Evolutionary conservation across 768 basidiomycete genomes (phyloP), one percentile per base, ranked within the genome.

Genomic region (Tulasnella sp.): DNA sequence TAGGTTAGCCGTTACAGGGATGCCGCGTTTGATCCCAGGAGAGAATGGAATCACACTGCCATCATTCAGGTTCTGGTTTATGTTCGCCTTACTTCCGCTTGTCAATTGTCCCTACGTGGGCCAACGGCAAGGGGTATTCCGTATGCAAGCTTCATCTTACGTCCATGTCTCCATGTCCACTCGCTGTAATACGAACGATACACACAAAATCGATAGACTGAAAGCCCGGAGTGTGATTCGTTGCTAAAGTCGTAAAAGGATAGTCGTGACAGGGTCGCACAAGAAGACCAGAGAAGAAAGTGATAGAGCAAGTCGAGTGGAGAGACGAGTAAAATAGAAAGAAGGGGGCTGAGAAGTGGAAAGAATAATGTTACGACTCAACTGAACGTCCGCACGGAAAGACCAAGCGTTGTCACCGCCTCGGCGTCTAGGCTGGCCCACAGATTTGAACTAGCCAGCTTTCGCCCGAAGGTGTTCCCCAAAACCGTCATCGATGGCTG

Each of bases 401-500:
- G 15, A 7, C 26, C 32, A 70, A 35, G 20, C n/a, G 42, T 10
- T 44, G 48, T 48, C 40, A 48, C 16, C 32, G 40, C 26, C 73
- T 48, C 29, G 42, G 73, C 32, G 42, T 44, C 5, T 44, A 39
- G n/a, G 35, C 37, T 40, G 26, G 4, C 48, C 73, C 13, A 32
- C 15, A 73, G 40, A 42, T 16, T 48, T 40, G 48, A 44, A 73
- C 73, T 48, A n/a, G n/a, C n/a, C n/a, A n/a, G n/a, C n/a, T 6
- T 51, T 75, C 20, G 74, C 42, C 5, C 74, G n/a, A 46, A 61
- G 42, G 26, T 57, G 46, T 5, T 26, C 37, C 74, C 74, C 61
- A 35, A 75, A 75, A 0, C 48, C 32, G 15, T 75, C 74, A 61
- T 75, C 74, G 9, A 75, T n/a, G n/a, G 18, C 40, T 15, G 26